Percentiles rank a stretch among this genome's conserved stretches.
Conservation (phyloP, 2,329 filamentous ascomycete genomes). For the Apiospora marii region DNA sequence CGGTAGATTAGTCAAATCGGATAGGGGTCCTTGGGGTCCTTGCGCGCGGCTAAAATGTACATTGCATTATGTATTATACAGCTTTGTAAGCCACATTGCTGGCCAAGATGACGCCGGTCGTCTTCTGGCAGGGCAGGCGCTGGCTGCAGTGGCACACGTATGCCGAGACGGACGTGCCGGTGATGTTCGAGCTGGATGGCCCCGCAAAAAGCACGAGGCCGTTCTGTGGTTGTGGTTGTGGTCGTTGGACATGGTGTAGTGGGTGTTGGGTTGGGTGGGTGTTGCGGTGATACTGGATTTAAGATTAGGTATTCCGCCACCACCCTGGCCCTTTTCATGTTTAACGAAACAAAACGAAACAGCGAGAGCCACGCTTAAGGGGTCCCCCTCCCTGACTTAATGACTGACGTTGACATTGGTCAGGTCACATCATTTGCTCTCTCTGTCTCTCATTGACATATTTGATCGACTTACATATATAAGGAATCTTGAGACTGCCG, state of each 20-base stretch:
- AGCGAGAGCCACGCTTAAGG: too few relatives aligned
- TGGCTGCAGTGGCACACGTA: constrained; percentile 38
- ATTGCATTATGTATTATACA: not conserved
- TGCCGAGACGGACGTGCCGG: constrained; percentile 30
- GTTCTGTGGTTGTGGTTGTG: constrained; percentile 26
- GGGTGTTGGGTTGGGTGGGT: not conserved
- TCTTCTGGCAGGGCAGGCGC: constrained; percentile 35
- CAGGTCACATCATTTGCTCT: not conserved
- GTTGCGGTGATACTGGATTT: not conserved
- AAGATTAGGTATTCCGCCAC: constrained; percentile 10
- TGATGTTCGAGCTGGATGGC: constrained; percentile 32
- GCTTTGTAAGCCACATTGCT: constrained; percentile 32
- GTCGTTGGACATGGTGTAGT: not conserved
- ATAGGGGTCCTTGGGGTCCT: not conserved
- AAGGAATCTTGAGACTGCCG: not conserved
- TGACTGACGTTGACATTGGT: not conserved
- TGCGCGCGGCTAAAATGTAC: not conserved
- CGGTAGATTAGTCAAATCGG: not conserved
- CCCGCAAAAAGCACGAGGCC: constrained; percentile 40
- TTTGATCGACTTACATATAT: not conserved
- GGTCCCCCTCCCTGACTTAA: too few relatives aligned
- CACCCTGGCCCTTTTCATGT: not conserved
- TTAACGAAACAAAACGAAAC: too few relatives aligned
- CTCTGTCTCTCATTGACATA: too few relatives aligned
- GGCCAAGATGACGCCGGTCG: constrained; percentile 29